These are phyloP conservation scores for Naganishia antarctica DNA, from an alignment of 768 basidiomycete species.

Conservation along the genomic window DNA sequence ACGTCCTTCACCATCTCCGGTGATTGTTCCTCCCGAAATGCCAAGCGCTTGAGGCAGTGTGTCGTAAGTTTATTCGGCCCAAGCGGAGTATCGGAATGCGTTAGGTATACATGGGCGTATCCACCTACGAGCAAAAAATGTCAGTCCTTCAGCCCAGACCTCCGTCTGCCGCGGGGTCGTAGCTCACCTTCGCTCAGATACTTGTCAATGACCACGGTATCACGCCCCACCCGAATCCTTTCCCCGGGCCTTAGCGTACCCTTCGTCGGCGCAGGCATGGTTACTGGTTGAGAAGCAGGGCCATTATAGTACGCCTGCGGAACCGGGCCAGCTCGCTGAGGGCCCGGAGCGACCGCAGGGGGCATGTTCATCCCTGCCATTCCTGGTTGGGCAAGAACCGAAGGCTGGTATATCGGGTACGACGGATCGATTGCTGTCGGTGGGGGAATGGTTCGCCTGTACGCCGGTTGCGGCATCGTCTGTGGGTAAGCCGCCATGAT, in stretches of 20 bases:
- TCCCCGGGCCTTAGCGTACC: conserved; percentile 62
- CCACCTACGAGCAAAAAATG: conserved; percentile 61
- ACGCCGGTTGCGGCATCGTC: conserved; percentile 9
- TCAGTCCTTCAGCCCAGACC: conserved; percentile 27
- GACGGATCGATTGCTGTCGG: neutral
- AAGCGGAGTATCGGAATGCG: conserved; percentile 76
- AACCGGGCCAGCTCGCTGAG: neutral
- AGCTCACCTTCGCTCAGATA: conserved; percentile 86
- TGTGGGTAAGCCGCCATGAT: conserved; percentile 14
- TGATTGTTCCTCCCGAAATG: conserved; percentile 81
- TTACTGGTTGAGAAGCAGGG: neutral
- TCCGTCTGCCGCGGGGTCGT: conserved; percentile 5
- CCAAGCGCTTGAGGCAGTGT: conserved; percentile 96
- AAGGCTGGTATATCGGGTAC: neutral
- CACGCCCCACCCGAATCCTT: conserved; percentile 73
- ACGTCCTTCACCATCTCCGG: conserved; percentile 87
- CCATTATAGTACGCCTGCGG: neutral
- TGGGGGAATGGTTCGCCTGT: neutral
- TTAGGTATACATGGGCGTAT: conserved; percentile 96
- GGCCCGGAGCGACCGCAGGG: neutral
- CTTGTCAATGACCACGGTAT: conserved; percentile 82
- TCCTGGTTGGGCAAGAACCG: neutral
- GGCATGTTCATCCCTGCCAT: neutral
- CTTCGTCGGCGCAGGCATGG: conserved; percentile 29
- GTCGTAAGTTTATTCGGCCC: conserved; percentile 55